phyloP scores from a whole-genome alignment of 371 early-diverging fungal genomes.

The Mucor plumbeus region DNA sequence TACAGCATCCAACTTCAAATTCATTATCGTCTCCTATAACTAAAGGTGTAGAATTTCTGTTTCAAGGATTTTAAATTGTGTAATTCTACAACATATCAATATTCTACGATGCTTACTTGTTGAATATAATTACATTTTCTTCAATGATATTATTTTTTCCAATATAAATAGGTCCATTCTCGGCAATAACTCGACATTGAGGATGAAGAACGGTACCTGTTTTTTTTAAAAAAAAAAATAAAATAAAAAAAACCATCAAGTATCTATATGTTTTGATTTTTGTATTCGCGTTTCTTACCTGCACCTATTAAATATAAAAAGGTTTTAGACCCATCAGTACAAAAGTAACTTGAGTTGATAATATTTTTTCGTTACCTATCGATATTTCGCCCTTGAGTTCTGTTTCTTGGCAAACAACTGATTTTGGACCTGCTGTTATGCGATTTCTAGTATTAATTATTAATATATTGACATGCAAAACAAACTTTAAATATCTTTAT shows the following conservation, averaged over 20 bases:
- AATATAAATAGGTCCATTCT: slow-evolving; percentile 73
- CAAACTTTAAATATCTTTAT: not conserved
- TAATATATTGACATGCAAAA: not conserved
- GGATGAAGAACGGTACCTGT: slow-evolving; percentile 79
- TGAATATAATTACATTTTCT: slow-evolving; percentile 75
- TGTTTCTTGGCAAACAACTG: slow-evolving; percentile 71
- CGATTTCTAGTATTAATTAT: slow-evolving; percentile 30
- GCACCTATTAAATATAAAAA: not conserved
- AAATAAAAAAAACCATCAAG: no score
- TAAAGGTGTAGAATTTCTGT: slow-evolving; percentile 54
- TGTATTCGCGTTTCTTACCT: slow-evolving; percentile 20
- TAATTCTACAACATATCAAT: not conserved
- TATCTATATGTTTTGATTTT: no score
- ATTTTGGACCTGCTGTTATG: slow-evolving; percentile 56
- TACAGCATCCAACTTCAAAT: slow-evolving; percentile 80
- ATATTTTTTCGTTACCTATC: slow-evolving; percentile 49
- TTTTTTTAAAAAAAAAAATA: no score
- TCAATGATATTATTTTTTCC: slow-evolving; percentile 79
- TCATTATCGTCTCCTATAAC: slow-evolving; percentile 79
- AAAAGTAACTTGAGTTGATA: not conserved
- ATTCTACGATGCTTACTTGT: slow-evolving; percentile 54
- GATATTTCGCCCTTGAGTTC: slow-evolving; percentile 65
- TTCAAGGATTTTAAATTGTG: not conserved
- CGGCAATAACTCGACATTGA: slow-evolving; percentile 73
- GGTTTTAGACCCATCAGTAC: no score